phyloP scores from a whole-genome alignment of 208 protist species.

The Endotrypanum monterogeii region DNA sequence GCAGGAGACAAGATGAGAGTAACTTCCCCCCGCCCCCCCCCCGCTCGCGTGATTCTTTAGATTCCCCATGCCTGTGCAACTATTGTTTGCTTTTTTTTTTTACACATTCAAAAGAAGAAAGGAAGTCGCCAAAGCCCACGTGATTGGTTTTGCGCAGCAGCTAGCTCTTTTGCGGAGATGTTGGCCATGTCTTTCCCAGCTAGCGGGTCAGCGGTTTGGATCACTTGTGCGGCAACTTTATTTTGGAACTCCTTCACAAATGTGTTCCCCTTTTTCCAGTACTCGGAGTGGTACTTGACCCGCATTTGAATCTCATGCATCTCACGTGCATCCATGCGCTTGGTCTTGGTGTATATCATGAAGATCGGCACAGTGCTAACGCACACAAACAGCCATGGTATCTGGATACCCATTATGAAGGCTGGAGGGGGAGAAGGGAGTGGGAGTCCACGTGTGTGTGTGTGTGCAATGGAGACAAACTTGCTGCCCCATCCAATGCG shows the following conservation, averaged over 20 bases:
- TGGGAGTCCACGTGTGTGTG: neutral
- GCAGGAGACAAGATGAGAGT: conserved; percentile 8
- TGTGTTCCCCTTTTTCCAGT: conserved; percentile 69
- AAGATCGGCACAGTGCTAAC: conserved; percentile 61
- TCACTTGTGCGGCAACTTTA: conserved; percentile 30
- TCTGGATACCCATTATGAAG: conserved; percentile 33
- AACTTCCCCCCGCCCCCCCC: too few relatives aligned
- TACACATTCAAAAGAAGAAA: neutral
- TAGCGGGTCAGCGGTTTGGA: conserved; percentile 39
- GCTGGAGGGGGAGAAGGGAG: too few relatives aligned
- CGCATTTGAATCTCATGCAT: conserved; percentile 86
- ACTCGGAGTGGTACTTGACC: conserved; percentile 79
- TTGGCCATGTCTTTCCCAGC: conserved; percentile 38
- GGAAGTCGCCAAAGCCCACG: conserved; percentile 9
- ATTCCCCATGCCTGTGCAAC: neutral
- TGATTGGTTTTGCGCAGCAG: neutral
- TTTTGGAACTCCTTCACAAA: conserved; percentile 44
- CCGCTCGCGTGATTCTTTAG: too few relatives aligned
- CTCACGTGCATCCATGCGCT: conserved; percentile 79
- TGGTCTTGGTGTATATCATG: conserved; percentile 72
- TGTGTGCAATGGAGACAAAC: neutral
- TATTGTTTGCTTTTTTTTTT: too few relatives aligned
- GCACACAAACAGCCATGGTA: conserved; percentile 74
- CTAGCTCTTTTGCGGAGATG: conserved; percentile 26
- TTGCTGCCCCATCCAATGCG: neutral